A percentile compares a stretch with the other conserved stretches of the same genome.
Evolutionary conservation across 805 yeast species (phyloP).

Genomic region (Zygosaccharomyces pseudorouxii): DNA sequence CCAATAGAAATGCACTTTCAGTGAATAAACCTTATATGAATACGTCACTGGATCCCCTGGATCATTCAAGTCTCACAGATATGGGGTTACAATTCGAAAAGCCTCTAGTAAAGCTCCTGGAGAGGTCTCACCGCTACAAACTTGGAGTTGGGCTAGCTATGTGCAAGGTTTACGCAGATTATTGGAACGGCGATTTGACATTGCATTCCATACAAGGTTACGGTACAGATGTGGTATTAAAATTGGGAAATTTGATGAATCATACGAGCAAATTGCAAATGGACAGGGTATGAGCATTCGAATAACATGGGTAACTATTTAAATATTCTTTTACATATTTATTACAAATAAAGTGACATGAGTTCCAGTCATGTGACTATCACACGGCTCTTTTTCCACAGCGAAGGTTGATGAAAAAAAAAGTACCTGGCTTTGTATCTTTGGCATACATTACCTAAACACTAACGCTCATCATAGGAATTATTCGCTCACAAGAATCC

Average conservation of each 20-base stretch:
- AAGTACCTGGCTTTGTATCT: conserved; percentile 1
- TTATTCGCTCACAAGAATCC: neutral
- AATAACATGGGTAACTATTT: neutral
- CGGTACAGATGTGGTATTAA: conserved; percentile 84
- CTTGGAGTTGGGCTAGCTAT: conserved; percentile 88
- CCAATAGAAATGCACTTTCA: conserved; percentile 7
- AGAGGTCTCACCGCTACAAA: conserved; percentile 68
- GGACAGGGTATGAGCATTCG: conserved; percentile 53
- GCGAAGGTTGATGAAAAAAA: neutral
- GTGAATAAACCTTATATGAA: conserved; percentile 24
- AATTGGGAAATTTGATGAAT: conserved; percentile 72
- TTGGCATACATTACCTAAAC: neutral
- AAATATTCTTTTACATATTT: neutral
- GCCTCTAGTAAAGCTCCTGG: conserved; percentile 59
- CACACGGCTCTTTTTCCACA: neutral
- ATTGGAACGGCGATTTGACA: conserved; percentile 90
- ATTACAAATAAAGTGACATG: neutral
- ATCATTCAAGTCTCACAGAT: conserved; percentile 29
- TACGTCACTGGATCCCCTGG: conserved; percentile 38
- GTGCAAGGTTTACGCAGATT: conserved; percentile 89
- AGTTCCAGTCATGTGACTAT: neutral
- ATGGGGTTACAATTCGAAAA: conserved; percentile 28
- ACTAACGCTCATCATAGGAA: neutral
- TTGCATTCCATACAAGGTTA: conserved; percentile 84
- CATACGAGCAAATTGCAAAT: conserved; percentile 58